These are phyloP conservation scores for Colletotrichum aenigma DNA, from an alignment of 2,329 filamentous ascomycete species.

Conservation along the genomic window DNA sequence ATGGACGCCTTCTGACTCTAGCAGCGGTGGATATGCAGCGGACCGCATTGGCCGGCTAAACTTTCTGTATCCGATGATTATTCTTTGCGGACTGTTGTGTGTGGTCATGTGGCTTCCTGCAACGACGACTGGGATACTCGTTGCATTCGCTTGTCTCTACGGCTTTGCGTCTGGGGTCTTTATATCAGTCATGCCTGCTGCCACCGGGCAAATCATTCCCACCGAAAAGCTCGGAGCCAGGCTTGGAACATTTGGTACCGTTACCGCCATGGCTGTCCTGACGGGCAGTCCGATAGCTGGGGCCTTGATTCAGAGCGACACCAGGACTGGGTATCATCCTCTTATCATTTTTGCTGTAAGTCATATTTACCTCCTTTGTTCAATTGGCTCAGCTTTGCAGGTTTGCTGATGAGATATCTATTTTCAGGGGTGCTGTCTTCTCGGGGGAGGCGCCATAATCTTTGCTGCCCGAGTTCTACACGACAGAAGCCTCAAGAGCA, in stretches of 20 bases:
- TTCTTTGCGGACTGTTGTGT: constrained; percentile 9
- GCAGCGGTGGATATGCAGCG: constrained; percentile 1
- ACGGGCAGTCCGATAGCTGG: neutral
- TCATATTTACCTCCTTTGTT: neutral
- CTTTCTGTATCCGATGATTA: constrained; percentile 13
- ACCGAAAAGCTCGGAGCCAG: neutral
- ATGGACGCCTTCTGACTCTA: neutral
- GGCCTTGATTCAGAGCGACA: neutral
- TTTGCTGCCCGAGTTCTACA: neutral
- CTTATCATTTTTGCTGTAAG: neutral
- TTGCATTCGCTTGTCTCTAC: constrained; percentile 3
- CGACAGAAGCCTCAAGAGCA: neutral
- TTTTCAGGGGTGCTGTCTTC: neutral
- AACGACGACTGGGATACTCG: neutral
- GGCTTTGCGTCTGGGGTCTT: constrained; percentile 2
- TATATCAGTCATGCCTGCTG: neutral
- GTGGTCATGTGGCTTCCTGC: constrained; percentile 11
- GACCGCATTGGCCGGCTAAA: constrained; percentile 17
- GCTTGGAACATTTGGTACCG: neutral
- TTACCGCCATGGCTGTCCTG: neutral
- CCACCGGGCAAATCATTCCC: neutral
- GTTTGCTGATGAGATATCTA: neutral
- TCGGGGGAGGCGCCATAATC: neutral
- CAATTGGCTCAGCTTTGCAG: neutral
- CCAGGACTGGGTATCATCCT: neutral